Percentiles rank a stretch among this genome's conserved stretches.
phyloP scores from a whole-genome alignment of 2,329 filamentous ascomycete species.

The Stachybotrys chlorohalonatus region DNA sequence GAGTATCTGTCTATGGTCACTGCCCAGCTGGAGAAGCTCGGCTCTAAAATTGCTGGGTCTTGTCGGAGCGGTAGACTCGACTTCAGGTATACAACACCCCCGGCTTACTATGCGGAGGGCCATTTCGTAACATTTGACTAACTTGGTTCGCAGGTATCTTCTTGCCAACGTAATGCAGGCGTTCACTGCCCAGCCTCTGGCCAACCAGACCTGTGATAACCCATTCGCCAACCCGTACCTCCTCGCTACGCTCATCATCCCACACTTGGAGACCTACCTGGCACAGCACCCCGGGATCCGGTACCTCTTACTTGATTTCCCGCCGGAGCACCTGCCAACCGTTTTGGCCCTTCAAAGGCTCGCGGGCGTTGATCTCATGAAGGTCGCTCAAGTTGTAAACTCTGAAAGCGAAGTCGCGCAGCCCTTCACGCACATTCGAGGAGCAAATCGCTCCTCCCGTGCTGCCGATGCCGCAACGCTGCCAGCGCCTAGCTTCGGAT shows the following conservation, averaged over 20 bases:
- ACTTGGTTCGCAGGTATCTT: constrained; percentile 36
- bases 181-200: constrained; percentile 40
- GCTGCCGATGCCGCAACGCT: constrained; percentile 10
- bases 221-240: constrained; percentile 44
- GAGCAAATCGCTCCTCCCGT: constrained; percentile 17
- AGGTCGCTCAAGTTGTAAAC: constrained; percentile 48
- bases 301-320: constrained; percentile 51
- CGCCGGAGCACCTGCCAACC: constrained; percentile 45
- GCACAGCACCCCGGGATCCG: constrained; percentile 41
- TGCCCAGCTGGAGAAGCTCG: constrained; percentile 45
- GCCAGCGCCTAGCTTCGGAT: constrained; percentile 12
- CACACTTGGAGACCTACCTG: constrained; percentile 52
- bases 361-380: constrained; percentile 46
- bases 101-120: neutral
- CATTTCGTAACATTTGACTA: constrained; percentile 3
- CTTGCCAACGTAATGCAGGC: constrained; percentile 52
- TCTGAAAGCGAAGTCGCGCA: constrained; percentile 25
- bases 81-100: constrained; percentile 36
- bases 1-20: constrained; percentile 39
- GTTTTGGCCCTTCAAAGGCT: constrained; percentile 49
- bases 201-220: constrained; percentile 41
- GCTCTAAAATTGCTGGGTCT: constrained; percentile 36
- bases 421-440: constrained; percentile 30
- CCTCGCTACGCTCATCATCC: constrained; percentile 49
- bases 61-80: constrained; percentile 49